Evolutionary conservation across 306 rosid genomes (phyloP), one percentile per base, ranked within the genome.

Genomic region (Bauhinia variegata): DNA sequence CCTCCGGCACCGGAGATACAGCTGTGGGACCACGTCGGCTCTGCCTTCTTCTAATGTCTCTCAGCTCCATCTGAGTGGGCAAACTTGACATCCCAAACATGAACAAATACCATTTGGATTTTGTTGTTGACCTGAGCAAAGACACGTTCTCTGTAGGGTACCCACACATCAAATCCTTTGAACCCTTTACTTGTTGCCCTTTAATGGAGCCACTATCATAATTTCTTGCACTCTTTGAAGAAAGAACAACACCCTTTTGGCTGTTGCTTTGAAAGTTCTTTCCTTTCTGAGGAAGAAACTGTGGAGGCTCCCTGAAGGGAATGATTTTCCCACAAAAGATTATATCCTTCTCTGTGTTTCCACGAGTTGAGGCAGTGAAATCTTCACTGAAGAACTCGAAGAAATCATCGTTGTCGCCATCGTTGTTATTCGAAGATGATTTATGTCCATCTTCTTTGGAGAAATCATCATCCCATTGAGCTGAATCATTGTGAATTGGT

Each of bases 261-360:
- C 38, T 39, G 33, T 19, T 14, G 23, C 14, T 18, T 50, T 58
- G 46, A 11, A 4, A 23, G 6, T 43, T 33, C 32, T 18, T 19
- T 32, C 34, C 9, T 34, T 51, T 67, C 36, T 41, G 65, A 30
- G 11, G 53, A 2, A 15, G 37, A 7, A 1, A 23, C 28, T 11
- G 41, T 1, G 70, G 52, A 7, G 69, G 60, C 19, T 75, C 88
- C 58, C 56, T 80, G 80, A 65, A 77, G 13, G 88, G 83, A 33
- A 92, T 92, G 72, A 87, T 76, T 63, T 87, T 92, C 4, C 98
- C 98, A 7, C 98, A 92, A 42, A 92, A 92, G 75, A 92, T 76
- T 34, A 92, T 79, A 55, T 80, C 67, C 12, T 75, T 80, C 12
- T 73, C 79, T 2, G 77, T 56, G 2, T 54, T 41, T 7, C 77